These are phyloP conservation scores for Anthracocystis panici-leucophaei DNA, from an alignment of 1,284 basidiomycete species.

Conservation along the genomic window DNA sequence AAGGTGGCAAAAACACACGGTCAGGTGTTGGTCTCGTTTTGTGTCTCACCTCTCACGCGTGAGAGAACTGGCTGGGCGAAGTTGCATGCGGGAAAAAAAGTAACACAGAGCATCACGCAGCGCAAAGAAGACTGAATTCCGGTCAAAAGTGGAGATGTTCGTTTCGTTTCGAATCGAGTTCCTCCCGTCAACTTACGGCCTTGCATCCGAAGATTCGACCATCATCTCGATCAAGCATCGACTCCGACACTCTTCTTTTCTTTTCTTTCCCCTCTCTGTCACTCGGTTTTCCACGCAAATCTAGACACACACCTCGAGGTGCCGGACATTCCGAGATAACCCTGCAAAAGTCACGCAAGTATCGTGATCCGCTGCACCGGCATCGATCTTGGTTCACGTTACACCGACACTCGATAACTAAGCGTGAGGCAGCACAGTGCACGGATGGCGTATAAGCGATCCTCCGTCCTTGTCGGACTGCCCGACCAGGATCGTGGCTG, in stretches of 20 bases:
- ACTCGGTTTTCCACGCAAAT: neutral
- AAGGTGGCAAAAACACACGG: conserved; percentile 14
- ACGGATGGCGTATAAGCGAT: conserved; percentile 61
- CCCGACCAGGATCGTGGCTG: conserved; percentile 64
- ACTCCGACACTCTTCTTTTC: neutral
- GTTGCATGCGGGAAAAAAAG: conserved; percentile 5
- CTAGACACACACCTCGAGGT: neutral
- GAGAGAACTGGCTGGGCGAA: neutral
- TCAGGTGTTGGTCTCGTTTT: conserved; percentile 39
- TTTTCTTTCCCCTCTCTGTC: neutral
- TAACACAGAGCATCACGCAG: conserved; percentile 6
- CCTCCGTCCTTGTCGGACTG: conserved; percentile 58
- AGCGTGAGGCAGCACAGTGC: conserved; percentile 1
- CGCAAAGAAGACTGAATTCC: neutral
- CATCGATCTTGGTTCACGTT: neutral
- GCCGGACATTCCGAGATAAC: conserved; percentile 8
- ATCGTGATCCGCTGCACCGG: neutral
- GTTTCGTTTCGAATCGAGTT: neutral
- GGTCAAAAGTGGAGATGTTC: conserved; percentile 35
- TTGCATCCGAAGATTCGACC: neutral
- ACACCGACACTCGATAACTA: neutral
- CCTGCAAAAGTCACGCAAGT: neutral
- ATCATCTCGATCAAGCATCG: neutral
- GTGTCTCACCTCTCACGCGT: conserved; percentile 2
- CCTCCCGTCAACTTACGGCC: neutral